phyloP scores from a whole-genome alignment of 1,284 basidiomycete species.

The Leccinum subrobustum region DNA sequence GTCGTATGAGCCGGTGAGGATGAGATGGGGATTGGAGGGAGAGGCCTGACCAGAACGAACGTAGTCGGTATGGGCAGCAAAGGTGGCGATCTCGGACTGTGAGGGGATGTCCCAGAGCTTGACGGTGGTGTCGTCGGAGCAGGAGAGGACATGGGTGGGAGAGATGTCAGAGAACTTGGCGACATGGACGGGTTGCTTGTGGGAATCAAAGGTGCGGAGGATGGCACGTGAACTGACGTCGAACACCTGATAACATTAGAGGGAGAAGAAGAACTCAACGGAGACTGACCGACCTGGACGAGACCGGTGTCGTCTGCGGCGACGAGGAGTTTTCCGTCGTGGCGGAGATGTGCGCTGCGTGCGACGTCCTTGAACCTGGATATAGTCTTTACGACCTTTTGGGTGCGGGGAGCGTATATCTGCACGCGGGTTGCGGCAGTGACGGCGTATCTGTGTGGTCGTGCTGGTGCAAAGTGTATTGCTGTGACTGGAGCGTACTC shows the following conservation, averaged over 20 bases:
- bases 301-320: constrained; percentile 94
- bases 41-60: constrained; percentile 91
- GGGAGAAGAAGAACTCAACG: constrained; percentile 1
- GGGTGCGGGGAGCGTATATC: constrained; percentile 94
- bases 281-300: constrained; percentile 64
- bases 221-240: constrained; percentile 95
- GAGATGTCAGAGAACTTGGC: constrained; percentile 86
- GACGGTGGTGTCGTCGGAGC: constrained; percentile 94
- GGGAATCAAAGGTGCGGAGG: constrained; percentile 86
- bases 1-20: constrained; percentile 96
- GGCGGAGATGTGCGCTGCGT: constrained; percentile 81
- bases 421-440: constrained; percentile 93
- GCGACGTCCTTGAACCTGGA: constrained; percentile 97
- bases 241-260: constrained; percentile 63
- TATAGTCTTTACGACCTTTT: constrained; percentile 95
- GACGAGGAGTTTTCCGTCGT: constrained; percentile 92
- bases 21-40: constrained; percentile 76
- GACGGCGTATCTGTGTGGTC: constrained; percentile 92
- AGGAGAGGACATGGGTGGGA: constrained; percentile 86
- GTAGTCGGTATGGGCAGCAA: constrained; percentile 90
- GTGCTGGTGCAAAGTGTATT: constrained; percentile 83
- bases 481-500: constrained; percentile 93
- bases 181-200: constrained; percentile 95
- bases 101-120: constrained; percentile 96
- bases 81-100: constrained; percentile 76